Conservation (phyloP, 1,284 basidiomycete species). For the Mycena citricolor region DNA sequence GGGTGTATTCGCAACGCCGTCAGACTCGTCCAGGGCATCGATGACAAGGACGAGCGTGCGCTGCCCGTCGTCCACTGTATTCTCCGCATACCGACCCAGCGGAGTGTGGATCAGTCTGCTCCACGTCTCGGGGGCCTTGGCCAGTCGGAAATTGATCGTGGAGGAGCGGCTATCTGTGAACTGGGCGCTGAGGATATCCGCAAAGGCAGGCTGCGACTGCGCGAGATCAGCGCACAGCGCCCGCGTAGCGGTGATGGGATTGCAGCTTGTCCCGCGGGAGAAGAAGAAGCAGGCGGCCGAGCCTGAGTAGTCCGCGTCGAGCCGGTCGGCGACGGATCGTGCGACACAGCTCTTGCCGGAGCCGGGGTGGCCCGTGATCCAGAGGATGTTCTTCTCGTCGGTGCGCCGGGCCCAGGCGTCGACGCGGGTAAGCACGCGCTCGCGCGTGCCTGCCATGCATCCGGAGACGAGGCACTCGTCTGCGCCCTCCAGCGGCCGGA, state of each 20-base stretch:
- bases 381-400: constrained; percentile 28
- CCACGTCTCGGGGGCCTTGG: constrained; percentile 26
- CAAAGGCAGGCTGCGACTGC: constrained; percentile 20
- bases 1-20: constrained; percentile 18
- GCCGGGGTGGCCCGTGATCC: constrained; percentile 32
- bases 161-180: background rate
- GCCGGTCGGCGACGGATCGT: constrained; percentile 21
- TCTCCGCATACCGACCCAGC: constrained; percentile 4
- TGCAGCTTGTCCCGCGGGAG: constrained; percentile 25
- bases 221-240: constrained; percentile 30
- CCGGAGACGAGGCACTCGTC: constrained; percentile 7
- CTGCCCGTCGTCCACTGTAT: background rate
- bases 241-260: constrained; percentile 26
- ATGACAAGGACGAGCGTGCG: constrained; percentile 29
- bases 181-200: constrained; percentile 24
- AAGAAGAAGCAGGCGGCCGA: constrained; percentile 30
- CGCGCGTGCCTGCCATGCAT: constrained; percentile 31
- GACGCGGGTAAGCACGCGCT: constrained; percentile 24
- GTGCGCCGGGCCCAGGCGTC: constrained; percentile 26
- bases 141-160: constrained; percentile 21
- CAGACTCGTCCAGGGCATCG: constrained; percentile 37
- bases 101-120: constrained; percentile 26
- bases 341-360: constrained; percentile 30
- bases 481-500: constrained; percentile 8
- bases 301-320: background rate